phyloP scores from a whole-genome alignment of 768 basidiomycete species.

The Auriculariales sp. region DNA sequence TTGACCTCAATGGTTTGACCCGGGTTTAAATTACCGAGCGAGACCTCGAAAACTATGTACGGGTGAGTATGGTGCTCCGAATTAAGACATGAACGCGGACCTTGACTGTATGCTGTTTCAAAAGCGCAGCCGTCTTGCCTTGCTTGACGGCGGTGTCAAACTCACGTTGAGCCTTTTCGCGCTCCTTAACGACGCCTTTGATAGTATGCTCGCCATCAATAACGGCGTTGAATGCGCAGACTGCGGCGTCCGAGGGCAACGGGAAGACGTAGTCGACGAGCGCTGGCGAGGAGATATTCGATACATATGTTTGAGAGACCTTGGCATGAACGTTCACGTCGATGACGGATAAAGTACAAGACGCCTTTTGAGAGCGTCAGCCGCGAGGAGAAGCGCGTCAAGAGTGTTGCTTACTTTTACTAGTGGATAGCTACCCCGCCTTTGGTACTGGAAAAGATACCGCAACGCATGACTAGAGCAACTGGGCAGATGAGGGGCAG shows the following conservation, averaged over 20 bases:
- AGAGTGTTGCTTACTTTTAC: no score
- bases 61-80: background rate
- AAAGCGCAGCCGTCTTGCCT: constrained; percentile 28
- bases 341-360: background rate
- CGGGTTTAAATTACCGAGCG: background rate
- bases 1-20: background rate
- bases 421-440: no score
- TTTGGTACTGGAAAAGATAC: no score
- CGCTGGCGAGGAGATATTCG: constrained; percentile 2
- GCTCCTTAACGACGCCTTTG: constrained; percentile 34
- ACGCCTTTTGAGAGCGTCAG: background rate
- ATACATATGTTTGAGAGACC: constrained; percentile 2
- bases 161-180: constrained; percentile 23
- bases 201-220: constrained; percentile 28
- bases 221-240: constrained; percentile 38
- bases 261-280: constrained; percentile 38
- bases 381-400: no score
- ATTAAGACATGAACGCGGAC: background rate
- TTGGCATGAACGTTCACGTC: background rate
- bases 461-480: no score
- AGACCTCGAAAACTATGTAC: background rate
- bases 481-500: no score
- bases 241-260: constrained; percentile 36
- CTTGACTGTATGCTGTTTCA: constrained; percentile 23
- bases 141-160: constrained; percentile 25